These are phyloP conservation scores for Ettlia oleoabundans DNA, from an alignment of 139 green algal genomes.

Conservation along the genomic window DNA sequence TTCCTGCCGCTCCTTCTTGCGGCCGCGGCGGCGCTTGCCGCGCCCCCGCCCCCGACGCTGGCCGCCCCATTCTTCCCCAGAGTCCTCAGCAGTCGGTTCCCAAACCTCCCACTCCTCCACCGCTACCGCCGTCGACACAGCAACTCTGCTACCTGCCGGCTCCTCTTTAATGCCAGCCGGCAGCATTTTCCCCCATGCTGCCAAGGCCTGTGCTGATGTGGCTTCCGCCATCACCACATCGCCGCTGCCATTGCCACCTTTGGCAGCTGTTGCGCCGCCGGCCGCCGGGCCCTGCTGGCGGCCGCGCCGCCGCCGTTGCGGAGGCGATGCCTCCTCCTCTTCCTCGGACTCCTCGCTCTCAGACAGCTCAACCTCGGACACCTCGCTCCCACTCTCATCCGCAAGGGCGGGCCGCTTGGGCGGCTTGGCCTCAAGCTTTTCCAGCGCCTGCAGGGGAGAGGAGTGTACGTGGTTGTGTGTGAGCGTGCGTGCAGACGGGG, in stretches of 20 bases:
- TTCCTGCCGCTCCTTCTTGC: constrained; percentile 4
- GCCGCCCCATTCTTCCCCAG: constrained; percentile 21
- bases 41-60: constrained; percentile 7
- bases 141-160: too few relatives aligned
- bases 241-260: background rate
- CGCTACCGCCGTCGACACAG: background rate
- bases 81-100: constrained; percentile 8
- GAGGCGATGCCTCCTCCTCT: background rate
- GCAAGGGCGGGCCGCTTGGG: constrained; percentile 8
- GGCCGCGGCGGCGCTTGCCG: background rate
- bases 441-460: constrained; percentile 6
- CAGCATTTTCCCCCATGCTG: too few relatives aligned
- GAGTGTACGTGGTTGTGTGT: background rate
- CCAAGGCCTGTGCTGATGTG: background rate
- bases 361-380: constrained; percentile 20
- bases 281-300: background rate
- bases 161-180: too few relatives aligned
- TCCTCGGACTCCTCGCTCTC: constrained; percentile 1
- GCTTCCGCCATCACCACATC: background rate
- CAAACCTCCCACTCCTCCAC: constrained; percentile 26
- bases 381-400: constrained; percentile 26
- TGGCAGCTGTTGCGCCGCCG: background rate
- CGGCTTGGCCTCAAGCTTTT: constrained; percentile 10
- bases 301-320: background rate
- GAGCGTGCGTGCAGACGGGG: too few relatives aligned